A percentile compares a stretch with the other conserved stretches of the same genome.
These are phyloP conservation scores for Amyloporia xantha DNA, from an alignment of 768 basidiomycete species.

Conservation along the genomic window DNA sequence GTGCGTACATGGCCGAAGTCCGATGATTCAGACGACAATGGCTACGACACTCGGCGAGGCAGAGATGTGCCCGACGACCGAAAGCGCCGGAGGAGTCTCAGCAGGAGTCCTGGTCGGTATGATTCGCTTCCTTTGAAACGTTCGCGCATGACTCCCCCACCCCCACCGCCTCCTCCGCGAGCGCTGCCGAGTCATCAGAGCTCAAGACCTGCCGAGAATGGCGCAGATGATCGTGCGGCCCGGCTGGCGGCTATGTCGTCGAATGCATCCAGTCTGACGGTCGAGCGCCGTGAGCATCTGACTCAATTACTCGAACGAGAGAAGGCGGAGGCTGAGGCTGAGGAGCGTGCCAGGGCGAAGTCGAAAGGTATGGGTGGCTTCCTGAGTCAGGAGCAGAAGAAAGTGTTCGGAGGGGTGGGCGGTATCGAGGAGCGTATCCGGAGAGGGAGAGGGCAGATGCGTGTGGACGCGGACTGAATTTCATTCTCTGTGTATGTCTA, in stretches of 20 bases:
- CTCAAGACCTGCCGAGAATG: constrained; percentile 16
- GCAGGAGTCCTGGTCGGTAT: constrained; percentile 28
- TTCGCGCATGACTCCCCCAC: constrained; percentile 40
- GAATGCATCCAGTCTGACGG: constrained; percentile 60
- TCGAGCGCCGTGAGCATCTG: constrained; percentile 68
- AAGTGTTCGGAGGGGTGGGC: constrained; percentile 72
- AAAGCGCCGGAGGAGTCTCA: constrained; percentile 34
- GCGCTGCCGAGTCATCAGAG: constrained; percentile 1
- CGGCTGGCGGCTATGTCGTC: constrained; percentile 87
- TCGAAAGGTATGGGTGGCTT: constrained; percentile 78
- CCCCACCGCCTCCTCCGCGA: constrained; percentile 25
- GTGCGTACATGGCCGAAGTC: constrained; percentile 42
- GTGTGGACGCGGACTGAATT: constrained; percentile 54
- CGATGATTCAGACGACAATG: constrained; percentile 44
- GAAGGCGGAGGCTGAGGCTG: constrained; percentile 67
- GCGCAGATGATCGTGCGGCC: constrained; percentile 59
- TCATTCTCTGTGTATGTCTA: too few species aligned
- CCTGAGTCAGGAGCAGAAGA: constrained; percentile 77
- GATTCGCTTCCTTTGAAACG: constrained; percentile 37
- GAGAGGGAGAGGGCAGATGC: constrained; percentile 65
- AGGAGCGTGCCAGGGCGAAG: constrained; percentile 59
- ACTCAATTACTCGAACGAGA: constrained; percentile 66
- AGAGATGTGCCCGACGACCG: constrained; percentile 27
- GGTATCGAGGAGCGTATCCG: constrained; percentile 75
- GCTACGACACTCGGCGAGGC: constrained; percentile 21